Evolutionary conservation across 345 rosid genomes (phyloP).

Genomic region (Melaleuca quinquenervia): DNA sequence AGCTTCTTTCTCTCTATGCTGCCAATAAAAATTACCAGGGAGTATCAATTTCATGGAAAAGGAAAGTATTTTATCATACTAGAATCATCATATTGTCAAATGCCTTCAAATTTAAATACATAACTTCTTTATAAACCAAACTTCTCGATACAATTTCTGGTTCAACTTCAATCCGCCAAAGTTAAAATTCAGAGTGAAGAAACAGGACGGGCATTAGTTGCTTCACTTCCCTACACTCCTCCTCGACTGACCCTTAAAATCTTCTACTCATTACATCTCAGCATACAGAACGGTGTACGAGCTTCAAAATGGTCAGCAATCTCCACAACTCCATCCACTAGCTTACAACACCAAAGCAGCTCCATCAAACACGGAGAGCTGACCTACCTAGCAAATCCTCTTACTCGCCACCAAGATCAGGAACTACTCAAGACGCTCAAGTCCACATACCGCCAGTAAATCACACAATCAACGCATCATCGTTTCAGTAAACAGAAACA

Average conservation of each 20-base stretch:
- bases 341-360: not conserved
- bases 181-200: not conserved
- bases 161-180: not conserved
- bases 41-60: not conserved
- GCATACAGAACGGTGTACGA: not conserved
- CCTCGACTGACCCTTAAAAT: not conserved
- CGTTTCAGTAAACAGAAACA: not conserved
- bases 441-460: not conserved
- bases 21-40: not conserved
- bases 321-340: not conserved
- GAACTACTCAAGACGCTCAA: not conserved
- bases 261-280: not conserved
- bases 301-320: not conserved
- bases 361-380: not conserved
- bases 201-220: not conserved
- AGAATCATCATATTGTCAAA: not conserved
- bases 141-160: not conserved
- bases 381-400: not conserved
- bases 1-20: not conserved
- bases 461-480: not conserved
- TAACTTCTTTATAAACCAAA: not conserved
- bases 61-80: not conserved
- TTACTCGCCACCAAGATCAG: not conserved
- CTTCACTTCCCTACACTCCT: not conserved
- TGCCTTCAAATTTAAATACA: not conserved